A percentile compares a stretch with the other conserved stretches of the same genome.
Evolutionary conservation across 2,329 filamentous ascomycete genomes (phyloP).

Genomic region (Harringtonia lauricola): DNA sequence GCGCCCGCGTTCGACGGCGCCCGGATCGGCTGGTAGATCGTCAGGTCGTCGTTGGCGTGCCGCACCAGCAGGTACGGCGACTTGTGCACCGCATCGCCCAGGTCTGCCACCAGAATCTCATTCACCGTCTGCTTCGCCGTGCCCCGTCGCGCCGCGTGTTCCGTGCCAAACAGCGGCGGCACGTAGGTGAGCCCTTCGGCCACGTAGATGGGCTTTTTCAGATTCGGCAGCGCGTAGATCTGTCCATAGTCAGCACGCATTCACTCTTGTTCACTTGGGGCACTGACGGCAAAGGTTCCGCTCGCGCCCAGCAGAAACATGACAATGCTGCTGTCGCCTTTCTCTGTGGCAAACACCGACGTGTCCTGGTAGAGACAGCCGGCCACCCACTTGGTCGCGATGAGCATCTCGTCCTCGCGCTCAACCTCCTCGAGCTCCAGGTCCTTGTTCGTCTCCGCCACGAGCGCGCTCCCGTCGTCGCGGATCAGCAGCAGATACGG

Average conservation of each 20-base stretch:
- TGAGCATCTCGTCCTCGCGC: constrained; percentile 43
- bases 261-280: too few species aligned
- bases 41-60: constrained; percentile 69
- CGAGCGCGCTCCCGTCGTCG: constrained; percentile 69
- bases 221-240: constrained; percentile 66
- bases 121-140: constrained; percentile 61
- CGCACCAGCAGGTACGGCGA: constrained; percentile 75
- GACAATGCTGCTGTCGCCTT: constrained; percentile 42
- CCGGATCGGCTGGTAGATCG: constrained; percentile 74
- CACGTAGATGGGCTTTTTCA: constrained; percentile 60
- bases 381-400: constrained; percentile 63
- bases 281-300: constrained; percentile 63
- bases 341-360: constrained; percentile 38
- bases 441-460: constrained; percentile 69
- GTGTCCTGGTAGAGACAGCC: constrained; percentile 74
- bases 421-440: constrained; percentile 80
- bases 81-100: constrained; percentile 62
- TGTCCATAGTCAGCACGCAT: constrained; percentile 21
- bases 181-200: constrained; percentile 70
- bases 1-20: constrained; percentile 14
- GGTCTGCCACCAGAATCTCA: constrained; percentile 73
- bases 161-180: constrained; percentile 62
- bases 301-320: constrained; percentile 67
- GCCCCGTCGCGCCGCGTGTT: constrained; percentile 59
- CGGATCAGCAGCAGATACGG: constrained; percentile 75